Evolutionary conservation across 306 rosid species (phyloP).

Genomic region (Trifolium pratense): DNA sequence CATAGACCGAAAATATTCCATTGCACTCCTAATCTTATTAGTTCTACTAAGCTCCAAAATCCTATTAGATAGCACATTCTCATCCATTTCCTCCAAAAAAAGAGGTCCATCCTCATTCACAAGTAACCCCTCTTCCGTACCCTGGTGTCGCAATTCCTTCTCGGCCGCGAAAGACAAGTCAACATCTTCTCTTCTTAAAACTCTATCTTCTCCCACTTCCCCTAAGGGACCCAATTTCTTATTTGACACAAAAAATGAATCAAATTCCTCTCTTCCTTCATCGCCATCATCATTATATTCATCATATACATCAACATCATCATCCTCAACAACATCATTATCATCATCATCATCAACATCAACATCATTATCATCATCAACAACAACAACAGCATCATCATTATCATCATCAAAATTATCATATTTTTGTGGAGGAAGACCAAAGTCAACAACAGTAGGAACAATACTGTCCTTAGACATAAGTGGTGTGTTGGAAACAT

Average conservation of each 20-base stretch:
- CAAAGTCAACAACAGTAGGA: slow-evolving; percentile 38
- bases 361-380: not conserved
- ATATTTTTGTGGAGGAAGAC: slow-evolving; percentile 34
- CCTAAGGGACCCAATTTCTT: slow-evolving; percentile 58
- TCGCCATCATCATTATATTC: slow-evolving; percentile 14
- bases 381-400: not conserved
- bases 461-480: slow-evolving; percentile 34
- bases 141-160: slow-evolving; percentile 43
- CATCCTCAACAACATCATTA: not conserved
- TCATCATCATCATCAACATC: not conserved
- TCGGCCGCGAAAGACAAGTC: slow-evolving; percentile 40
- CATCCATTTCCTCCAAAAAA: slow-evolving; percentile 72
- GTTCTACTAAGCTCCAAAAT: slow-evolving; percentile 80
- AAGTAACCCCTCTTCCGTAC: slow-evolving; percentile 35
- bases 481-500: slow-evolving; percentile 29
- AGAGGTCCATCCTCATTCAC: slow-evolving; percentile 47
- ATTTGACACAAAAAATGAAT: slow-evolving; percentile 40
- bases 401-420: not conserved
- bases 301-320: not conserved
- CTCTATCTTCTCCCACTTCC: slow-evolving; percentile 24
- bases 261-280: slow-evolving; percentile 40
- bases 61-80: slow-evolving; percentile 64
- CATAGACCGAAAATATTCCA: slow-evolving; percentile 81
- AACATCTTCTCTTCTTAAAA: slow-evolving; percentile 36
- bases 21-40: slow-evolving; percentile 75